phyloP scores from a whole-genome alignment of 768 basidiomycete genomes.

The Epithele typhae region DNA sequence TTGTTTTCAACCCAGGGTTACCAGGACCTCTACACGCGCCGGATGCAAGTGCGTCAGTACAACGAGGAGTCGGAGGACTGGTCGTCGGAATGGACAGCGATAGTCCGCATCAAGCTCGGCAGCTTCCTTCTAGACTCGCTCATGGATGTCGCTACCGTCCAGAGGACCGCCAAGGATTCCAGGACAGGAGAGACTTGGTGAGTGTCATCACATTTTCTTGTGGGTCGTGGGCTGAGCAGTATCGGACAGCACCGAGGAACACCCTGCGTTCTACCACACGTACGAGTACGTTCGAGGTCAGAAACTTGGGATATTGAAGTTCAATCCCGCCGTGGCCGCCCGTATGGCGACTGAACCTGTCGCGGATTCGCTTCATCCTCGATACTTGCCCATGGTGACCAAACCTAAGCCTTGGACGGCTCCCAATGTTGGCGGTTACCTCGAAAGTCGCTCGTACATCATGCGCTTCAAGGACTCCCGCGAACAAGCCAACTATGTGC shows the following conservation, averaged over 20 bases:
- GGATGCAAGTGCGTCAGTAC: constrained; percentile 60
- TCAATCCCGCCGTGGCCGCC: constrained; percentile 78
- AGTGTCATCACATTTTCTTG: constrained; percentile 25
- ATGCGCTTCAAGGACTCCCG: constrained; percentile 93
- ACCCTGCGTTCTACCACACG: constrained; percentile 87
- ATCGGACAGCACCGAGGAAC: constrained; percentile 61
- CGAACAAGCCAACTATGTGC: constrained; percentile 79
- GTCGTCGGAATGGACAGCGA: constrained; percentile 82
- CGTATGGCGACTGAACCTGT: constrained; percentile 73
- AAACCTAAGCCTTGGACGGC: constrained; percentile 85
- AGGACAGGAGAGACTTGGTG: too few species aligned
- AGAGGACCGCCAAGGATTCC: constrained; percentile 50
- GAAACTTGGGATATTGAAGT: constrained; percentile 86
- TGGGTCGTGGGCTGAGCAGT: constrained; percentile 5
- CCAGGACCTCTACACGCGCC: constrained; percentile 53
- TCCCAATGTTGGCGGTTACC: constrained; percentile 76
- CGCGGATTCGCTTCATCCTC: constrained; percentile 75
- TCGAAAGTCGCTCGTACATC: constrained; percentile 64
- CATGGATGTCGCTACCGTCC: constrained; percentile 80
- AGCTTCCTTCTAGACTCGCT: constrained; percentile 78
- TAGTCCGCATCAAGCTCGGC: constrained; percentile 72
- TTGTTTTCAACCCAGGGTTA: constrained; percentile 63
- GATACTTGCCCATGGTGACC: constrained; percentile 93
- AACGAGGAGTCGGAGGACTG: constrained; percentile 65
- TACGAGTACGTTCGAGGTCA: constrained; percentile 94